These are phyloP conservation scores for Lactuca saligna DNA, from an alignment of 129 eudicot species.

Conservation along the genomic window DNA sequence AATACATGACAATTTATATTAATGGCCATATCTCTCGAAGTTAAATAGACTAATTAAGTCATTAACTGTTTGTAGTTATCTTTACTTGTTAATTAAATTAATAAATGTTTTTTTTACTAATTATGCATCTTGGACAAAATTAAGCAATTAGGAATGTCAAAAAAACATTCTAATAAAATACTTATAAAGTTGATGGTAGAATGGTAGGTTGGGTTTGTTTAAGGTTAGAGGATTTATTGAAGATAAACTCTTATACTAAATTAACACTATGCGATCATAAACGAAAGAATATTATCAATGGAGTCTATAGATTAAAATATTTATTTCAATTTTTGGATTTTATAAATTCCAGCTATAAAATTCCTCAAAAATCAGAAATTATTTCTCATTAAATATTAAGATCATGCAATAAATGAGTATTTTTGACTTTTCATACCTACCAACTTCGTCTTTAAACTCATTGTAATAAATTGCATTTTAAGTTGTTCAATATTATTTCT, in stretches of 20 bases:
- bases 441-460: neutral
- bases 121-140: neutral
- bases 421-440: constrained; percentile 21
- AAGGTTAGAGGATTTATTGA: neutral
- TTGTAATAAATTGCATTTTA: constrained; percentile 2
- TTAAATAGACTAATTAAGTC: neutral
- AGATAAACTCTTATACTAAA: neutral
- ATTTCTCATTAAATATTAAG: neutral
- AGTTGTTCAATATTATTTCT: neutral
- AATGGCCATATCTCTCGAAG: neutral
- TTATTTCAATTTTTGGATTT: neutral
- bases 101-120: constrained; percentile 4
- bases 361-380: constrained; percentile 10
- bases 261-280: too few species aligned
- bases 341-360: neutral
- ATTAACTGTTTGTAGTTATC: neutral
- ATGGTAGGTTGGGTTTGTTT: too few species aligned
- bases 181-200: too few species aligned
- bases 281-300: neutral
- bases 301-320: neutral
- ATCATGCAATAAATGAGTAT: constrained; percentile 21
- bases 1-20: neutral
- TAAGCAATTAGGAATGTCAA: constrained; percentile 4
- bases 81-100: neutral
- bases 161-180: neutral